Base-by-base conservation (phyloP, 805 yeast genomes). In the Metschnikowia koreensis region DNA sequence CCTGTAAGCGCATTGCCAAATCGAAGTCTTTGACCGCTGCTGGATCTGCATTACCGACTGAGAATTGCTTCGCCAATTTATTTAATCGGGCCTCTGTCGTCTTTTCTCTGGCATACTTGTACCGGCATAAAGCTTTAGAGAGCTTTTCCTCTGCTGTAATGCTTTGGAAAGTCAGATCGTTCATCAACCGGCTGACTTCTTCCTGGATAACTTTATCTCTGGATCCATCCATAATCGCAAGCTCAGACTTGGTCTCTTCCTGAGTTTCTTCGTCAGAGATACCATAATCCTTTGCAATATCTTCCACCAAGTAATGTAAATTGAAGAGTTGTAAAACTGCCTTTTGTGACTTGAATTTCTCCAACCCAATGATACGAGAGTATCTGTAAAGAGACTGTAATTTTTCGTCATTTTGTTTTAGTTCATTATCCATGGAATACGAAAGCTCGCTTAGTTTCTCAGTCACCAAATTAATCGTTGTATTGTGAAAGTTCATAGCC, bases 381-480 rank as follows among this genome's bases (percentile, higher is more conserved):
- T 65, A 55, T 52, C 65, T 69, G 48, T 66, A 63, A 39, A 66
- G 58, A 6, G 60, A 53, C 27, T 66, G 53, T 7, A 74, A 60
- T 34, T 59, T 60, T 26, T 70, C 75, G 48, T 74, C 78, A 41
- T 65, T 65, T 44, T 66, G 70, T 41, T 62, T 65, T 50, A 74
- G 65, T 53, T 74, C 78, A 50, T 64, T 67, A 49, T 71, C 75
- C 22, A 74, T 66, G 15, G 68, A 55, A 53, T 63, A 73, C 6
- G 74, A 69, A 48, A 74, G 62, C 48, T 73, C 74, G 2, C 74
- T 63, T 45, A 74, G 59, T 54, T 69, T 71, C 48, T 73, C 77
- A 1, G 75, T 71, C 17, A 74, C 61, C 38, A 61, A 31, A 46
- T 69, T 68, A 11, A 75, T 61, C 4, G 74, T 63, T 3, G 68